Evolutionary conservation across 805 yeast species (phyloP), one percentile per base, ranked within the genome.

Genomic region (Peterozyma xylosa): DNA sequence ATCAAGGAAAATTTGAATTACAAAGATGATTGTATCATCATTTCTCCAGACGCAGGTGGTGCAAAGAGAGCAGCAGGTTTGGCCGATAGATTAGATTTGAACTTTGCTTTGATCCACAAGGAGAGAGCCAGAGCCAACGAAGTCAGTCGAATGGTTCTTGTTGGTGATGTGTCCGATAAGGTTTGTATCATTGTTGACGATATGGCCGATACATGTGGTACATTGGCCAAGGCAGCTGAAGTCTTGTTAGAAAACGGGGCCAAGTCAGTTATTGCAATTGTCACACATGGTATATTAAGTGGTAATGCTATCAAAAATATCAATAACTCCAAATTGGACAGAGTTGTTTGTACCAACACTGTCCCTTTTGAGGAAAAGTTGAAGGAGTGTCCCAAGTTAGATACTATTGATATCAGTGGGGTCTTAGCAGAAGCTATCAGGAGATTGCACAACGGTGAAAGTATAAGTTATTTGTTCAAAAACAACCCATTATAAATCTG

Each of bases 161-260:
- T 86, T 41, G 95, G 95, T 57, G 93, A 86, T 65, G 95, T 86
- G 33, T 66, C 80, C 2, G 82, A 76, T 48, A 85, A 85, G 62
- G 71, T 79, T 41, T 86, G 93, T 67, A 69, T 86, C 44, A 76
- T 86, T 53, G 86, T 86, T 38, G 95, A 86, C 64, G 95, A 86
- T 62, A 86, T 86, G 89, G 93, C 93, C 38, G 95, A 86, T 60
- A 86, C 95, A 16, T 86, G 95, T 66, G 95, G 93, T 49, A 86
- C 95, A 15, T 66, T 86, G 50, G 86, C 82, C 43, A 86, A 85
- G 63, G 93, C 93, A 34, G 86, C 89, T 17, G 91, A 86, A 50
- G 77, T 82, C 11, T 67, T 86, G 44, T 58, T 85, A 47, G 80
- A 76, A 27, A 80, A 84, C 54, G 74, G 74, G 32, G 93, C 91